Percentiles rank a stretch among this genome's conserved stretches.
Evolutionary conservation across 257 asterid genomes (phyloP).

Genomic region (Gentiana dahurica): DNA sequence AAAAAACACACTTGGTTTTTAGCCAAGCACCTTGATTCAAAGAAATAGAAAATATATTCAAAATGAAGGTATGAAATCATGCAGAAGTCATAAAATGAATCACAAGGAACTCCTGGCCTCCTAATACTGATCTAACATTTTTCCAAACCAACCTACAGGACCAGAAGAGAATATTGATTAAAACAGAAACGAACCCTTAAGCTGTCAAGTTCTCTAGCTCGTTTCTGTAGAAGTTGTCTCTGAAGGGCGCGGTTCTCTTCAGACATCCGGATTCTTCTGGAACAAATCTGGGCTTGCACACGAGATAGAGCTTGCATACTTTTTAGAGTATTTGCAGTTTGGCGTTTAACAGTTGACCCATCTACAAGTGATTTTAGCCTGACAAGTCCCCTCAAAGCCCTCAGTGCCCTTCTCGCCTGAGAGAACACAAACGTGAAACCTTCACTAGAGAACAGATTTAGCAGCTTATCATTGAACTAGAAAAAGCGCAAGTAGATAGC

Average conservation of each 20-base stretch:
- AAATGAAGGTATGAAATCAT: no score
- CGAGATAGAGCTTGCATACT: conserved; percentile 81
- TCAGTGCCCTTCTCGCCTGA: conserved; percentile 87
- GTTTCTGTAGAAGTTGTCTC: conserved; percentile 81
- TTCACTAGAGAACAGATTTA: background rate
- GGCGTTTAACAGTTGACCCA: conserved; percentile 76
- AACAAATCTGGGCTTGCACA: conserved; percentile 82
- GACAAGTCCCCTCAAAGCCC: conserved; percentile 87
- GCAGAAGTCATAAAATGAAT: no score
- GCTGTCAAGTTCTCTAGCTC: conserved; percentile 72
- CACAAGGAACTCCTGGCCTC: no score
- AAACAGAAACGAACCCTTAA: conserved; percentile 46
- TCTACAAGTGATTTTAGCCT: conserved; percentile 77
- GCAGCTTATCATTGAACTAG: background rate
- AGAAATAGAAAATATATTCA: no score
- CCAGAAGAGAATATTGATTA: conserved; percentile 3
- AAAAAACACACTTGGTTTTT: no score
- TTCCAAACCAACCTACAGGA: no score
- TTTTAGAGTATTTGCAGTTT: conserved; percentile 75
- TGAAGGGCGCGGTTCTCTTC: conserved; percentile 92
- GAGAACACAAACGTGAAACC: conserved; percentile 2
- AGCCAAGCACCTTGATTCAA: no score
- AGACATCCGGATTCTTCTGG: conserved; percentile 68
- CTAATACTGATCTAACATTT: no score
- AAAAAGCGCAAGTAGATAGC: background rate